A percentile compares a stretch with the other conserved stretches of the same genome.
phyloP scores from a whole-genome alignment of 371 early-diverging fungal species.

The Mucor saturninus region DNA sequence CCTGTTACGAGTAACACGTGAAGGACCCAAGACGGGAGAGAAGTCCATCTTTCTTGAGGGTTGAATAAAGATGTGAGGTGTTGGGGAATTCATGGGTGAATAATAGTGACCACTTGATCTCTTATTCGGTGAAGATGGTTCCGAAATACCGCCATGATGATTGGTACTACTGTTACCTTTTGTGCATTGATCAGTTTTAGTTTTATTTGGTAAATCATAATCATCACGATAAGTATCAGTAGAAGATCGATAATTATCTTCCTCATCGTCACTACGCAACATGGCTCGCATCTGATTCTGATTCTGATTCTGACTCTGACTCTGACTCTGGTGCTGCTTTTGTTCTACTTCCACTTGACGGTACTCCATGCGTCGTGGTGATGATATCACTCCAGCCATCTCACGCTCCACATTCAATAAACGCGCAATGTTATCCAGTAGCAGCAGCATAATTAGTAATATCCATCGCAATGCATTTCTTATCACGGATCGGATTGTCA shows the following conservation, averaged over 20 bases:
- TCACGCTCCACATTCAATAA: constrained; percentile 37
- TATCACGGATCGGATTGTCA: constrained; percentile 5
- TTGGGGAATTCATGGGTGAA: constrained; percentile 13
- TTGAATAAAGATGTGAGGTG: constrained; percentile 7
- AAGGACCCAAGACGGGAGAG: constrained; percentile 17
- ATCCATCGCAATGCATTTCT: constrained; percentile 34
- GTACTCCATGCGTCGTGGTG: background rate
- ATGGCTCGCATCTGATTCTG: too few species aligned
- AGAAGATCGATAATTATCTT: constrained; percentile 1
- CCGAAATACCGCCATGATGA: constrained; percentile 13
- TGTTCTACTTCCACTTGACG: background rate
- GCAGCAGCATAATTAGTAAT: constrained; percentile 23
- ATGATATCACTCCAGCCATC: constrained; percentile 19
- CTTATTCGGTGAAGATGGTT: constrained; percentile 13
- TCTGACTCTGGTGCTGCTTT: too few species aligned
- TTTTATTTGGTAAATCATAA: constrained; percentile 4
- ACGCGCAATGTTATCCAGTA: constrained; percentile 41
- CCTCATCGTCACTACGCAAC: background rate
- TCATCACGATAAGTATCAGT: constrained; percentile 1
- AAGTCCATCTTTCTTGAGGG: background rate
- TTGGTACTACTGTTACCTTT: background rate
- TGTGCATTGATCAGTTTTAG: constrained; percentile 17
- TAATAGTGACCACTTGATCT: constrained; percentile 2
- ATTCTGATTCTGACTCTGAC: too few species aligned
- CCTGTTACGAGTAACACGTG: constrained; percentile 8